Evolutionary conservation across 116 monocot species (phyloP).

Genomic region (Phalaenopsis hybrid): DNA sequence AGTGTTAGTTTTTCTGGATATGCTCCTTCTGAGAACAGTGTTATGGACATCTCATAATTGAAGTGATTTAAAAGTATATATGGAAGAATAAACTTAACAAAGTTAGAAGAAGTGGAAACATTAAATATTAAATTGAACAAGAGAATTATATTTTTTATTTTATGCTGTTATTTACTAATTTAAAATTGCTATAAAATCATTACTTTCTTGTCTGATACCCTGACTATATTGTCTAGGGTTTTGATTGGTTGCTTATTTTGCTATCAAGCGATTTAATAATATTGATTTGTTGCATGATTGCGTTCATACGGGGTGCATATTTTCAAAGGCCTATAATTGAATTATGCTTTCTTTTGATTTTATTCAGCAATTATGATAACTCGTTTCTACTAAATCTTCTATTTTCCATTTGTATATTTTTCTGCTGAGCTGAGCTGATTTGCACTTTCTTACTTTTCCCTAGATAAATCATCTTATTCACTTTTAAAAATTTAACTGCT

Average conservation of each 20-base stretch:
- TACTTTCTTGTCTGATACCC: background rate
- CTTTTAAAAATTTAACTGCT: slow-evolving; percentile 24
- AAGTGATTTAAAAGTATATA: background rate
- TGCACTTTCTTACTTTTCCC: background rate
- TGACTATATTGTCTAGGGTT: background rate
- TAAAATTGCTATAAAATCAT: background rate
- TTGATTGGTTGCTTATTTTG: background rate
- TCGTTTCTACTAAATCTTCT: background rate
- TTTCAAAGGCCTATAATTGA: background rate
- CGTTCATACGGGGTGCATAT: background rate
- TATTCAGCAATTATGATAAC: slow-evolving; percentile 1
- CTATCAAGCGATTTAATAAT: background rate
- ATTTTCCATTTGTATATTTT: background rate
- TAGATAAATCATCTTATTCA: background rate
- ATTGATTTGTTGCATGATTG: background rate
- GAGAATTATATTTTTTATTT: background rate
- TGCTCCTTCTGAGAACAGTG: background rate
- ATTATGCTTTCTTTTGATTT: background rate
- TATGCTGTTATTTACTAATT: background rate
- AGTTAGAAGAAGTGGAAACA: background rate
- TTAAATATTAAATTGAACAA: background rate
- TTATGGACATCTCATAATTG: background rate
- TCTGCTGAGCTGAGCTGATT: background rate
- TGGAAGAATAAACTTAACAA: background rate
- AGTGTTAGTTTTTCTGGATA: background rate